Percentiles rank a stretch among this genome's conserved stretches.
These are phyloP conservation scores for Termitomyces heimii DNA, from an alignment of 768 basidiomycete species.

Conservation along the genomic window DNA sequence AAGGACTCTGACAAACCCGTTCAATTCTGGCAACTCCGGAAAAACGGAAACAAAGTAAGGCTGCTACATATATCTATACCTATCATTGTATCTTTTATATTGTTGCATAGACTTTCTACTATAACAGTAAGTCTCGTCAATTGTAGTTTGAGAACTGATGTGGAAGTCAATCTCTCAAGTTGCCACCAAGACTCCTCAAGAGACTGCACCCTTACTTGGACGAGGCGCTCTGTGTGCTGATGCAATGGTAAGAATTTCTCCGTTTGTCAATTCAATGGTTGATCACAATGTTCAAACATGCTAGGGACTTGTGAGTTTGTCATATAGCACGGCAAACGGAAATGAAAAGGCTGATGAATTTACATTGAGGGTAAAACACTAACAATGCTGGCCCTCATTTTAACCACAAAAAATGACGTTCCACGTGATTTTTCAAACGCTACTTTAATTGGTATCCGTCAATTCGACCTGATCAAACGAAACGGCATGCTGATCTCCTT, in stretches of 20 bases:
- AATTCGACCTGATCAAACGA: not conserved
- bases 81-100: not conserved
- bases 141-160: not conserved
- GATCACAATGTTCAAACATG: not conserved
- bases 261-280: not conserved
- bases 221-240: conserved; percentile 87
- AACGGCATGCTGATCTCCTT: not conserved
- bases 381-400: conserved; percentile 76
- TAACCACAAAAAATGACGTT: conserved; percentile 69
- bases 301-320: conserved; percentile 34
- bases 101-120: conserved; percentile 50
- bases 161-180: conserved; percentile 31
- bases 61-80: not conserved
- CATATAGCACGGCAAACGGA: not conserved
- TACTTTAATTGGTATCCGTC: conserved; percentile 67
- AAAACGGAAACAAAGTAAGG: conserved; percentile 47
- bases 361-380: conserved; percentile 75
- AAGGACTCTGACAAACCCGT: conserved; percentile 65
- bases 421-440: conserved; percentile 50
- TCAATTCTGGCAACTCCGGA: conserved; percentile 83
- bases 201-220: conserved; percentile 57
- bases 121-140: conserved; percentile 47
- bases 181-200: conserved; percentile 77
- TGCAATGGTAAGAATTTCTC: conserved; percentile 59
- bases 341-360: not conserved